These are phyloP conservation scores for Tolypocladium inflatum DNA, from an alignment of 2,329 filamentous ascomycete genomes.

Conservation along the genomic window DNA sequence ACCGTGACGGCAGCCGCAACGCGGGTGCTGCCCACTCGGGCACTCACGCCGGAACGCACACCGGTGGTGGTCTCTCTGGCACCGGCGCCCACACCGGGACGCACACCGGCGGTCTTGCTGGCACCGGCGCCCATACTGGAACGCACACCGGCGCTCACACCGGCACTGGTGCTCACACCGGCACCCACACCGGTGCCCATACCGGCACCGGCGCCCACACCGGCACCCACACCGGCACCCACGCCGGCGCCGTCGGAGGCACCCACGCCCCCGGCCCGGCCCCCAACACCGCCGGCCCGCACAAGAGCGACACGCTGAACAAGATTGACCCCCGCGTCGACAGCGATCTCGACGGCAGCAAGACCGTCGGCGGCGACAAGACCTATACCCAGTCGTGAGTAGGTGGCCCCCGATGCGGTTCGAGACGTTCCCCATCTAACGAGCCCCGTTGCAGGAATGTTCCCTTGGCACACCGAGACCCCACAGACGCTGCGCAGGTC, in stretches of 20 bases:
- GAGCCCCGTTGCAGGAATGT: not conserved
- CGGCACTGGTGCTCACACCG: conserved; percentile 20
- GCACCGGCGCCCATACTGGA: not conserved
- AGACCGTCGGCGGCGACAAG: conserved; percentile 45
- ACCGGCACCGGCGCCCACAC: not conserved
- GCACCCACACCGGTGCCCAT: not conserved
- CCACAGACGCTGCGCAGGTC: conserved; percentile 46
- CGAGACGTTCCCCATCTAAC: not conserved
- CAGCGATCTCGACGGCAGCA: conserved; percentile 43
- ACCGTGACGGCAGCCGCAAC: conserved; percentile 31
- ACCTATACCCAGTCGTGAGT: conserved; percentile 29
- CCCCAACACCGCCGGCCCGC: conserved; percentile 27
- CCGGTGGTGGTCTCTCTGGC: conserved; percentile 5
- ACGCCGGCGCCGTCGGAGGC: not conserved
- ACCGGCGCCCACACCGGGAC: conserved; percentile 22
- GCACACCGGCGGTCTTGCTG: conserved; percentile 12
- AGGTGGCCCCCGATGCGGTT: not conserved
- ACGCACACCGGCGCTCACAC: conserved; percentile 10
- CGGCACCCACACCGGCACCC: not conserved
- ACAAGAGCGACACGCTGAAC: conserved; percentile 43
- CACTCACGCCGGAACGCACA: conserved; percentile 3
- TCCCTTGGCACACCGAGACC: conserved; percentile 26
- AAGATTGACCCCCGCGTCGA: conserved; percentile 48
- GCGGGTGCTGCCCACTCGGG: conserved; percentile 15
- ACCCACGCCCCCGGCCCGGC: conserved; percentile 15